Percentiles rank a stretch among this genome's conserved stretches.
Conservation (phyloP, 202 grass and related monocot genomes). For the Eragrostis tef region DNA sequence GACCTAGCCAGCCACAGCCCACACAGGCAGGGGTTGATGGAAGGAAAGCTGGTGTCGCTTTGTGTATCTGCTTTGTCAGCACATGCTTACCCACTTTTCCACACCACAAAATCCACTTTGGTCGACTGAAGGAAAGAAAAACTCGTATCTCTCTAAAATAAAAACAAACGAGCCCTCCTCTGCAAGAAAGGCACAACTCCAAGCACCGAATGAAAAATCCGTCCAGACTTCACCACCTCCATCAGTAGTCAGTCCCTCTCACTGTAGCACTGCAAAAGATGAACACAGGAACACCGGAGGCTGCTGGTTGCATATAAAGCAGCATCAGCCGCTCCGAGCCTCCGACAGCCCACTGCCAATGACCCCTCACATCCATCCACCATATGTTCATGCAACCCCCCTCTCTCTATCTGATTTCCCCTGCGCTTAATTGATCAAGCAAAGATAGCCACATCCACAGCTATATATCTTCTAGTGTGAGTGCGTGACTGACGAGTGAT, state of each 20-base stretch:
- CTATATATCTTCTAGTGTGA: background rate
- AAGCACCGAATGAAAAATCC: constrained; percentile 24
- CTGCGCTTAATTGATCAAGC: background rate
- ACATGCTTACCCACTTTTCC: constrained; percentile 65
- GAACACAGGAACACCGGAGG: constrained; percentile 37
- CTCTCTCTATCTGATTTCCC: background rate
- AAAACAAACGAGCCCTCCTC: constrained; percentile 35
- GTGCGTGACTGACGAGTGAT: background rate
- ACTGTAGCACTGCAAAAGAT: constrained; percentile 45
- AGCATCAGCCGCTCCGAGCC: constrained; percentile 29
- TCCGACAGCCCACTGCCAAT: constrained; percentile 7
- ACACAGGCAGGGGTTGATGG: constrained; percentile 12
- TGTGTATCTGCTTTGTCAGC: constrained; percentile 54
- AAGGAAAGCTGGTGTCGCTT: constrained; percentile 51
- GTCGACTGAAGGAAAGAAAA: constrained; percentile 42
- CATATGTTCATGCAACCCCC: no score
- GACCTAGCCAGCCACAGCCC: constrained; percentile 27
- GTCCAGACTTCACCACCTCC: constrained; percentile 17
- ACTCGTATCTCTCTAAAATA: background rate
- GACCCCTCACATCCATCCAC: constrained; percentile 23
- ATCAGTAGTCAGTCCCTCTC: background rate
- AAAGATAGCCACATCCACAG: background rate
- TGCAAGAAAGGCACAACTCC: constrained; percentile 65
- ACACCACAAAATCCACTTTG: constrained; percentile 62
- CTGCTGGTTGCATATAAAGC: constrained; percentile 42